phyloP scores from a whole-genome alignment of 2,329 filamentous ascomycete species.

The Celoporthe dispersa region DNA sequence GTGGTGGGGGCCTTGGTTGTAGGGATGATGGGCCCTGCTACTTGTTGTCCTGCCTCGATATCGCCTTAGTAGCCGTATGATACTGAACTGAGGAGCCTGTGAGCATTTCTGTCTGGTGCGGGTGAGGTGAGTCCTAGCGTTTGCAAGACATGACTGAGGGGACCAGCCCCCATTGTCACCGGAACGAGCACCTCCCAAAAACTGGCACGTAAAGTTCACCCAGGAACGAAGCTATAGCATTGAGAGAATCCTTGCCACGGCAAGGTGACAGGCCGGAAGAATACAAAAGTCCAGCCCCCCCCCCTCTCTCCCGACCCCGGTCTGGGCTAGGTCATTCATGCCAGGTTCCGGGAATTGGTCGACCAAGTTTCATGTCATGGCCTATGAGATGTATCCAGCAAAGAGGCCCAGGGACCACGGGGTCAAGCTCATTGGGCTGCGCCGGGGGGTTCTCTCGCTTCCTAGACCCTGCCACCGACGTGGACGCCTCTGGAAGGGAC shows the following conservation, averaged over 20 bases:
- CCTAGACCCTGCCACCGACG: background rate
- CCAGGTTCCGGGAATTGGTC: background rate
- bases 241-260: background rate
- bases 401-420: background rate
- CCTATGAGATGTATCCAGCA: background rate
- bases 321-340: background rate
- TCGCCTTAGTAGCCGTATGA: background rate
- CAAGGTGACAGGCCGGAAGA: no score
- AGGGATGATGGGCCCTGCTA: background rate
- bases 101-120: no score
- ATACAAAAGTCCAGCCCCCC: no score
- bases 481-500: background rate
- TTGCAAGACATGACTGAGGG: no score
- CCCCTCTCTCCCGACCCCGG: no score
- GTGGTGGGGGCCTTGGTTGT: conserved; percentile 21
- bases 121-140: no score
- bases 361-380: background rate
- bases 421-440: background rate
- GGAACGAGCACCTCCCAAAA: no score
- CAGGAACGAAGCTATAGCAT: no score
- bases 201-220: no score
- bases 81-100: no score
- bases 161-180: no score
- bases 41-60: background rate
- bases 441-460: background rate